phyloP scores from a whole-genome alignment of 2,329 filamentous ascomycete species.

The Nigrospora oryzae region DNA sequence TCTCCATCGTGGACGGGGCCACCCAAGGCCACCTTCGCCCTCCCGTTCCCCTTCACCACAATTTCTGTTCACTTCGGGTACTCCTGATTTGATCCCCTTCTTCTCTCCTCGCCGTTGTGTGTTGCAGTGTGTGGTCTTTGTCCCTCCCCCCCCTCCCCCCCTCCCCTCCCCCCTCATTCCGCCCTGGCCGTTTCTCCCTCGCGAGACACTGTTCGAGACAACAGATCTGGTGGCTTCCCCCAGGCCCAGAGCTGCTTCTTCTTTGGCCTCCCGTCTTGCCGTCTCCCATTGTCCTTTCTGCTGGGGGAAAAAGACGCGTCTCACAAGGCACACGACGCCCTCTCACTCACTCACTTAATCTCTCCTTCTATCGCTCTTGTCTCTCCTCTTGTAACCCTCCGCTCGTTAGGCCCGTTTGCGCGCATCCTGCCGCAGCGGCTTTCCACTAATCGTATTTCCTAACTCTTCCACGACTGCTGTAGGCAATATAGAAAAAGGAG shows the following conservation, averaged over 20 bases:
- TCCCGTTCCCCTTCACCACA: too few relatives aligned
- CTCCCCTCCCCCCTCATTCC: constrained; percentile 9
- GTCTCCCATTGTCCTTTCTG: constrained; percentile 5
- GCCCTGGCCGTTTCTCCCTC: constrained; percentile 10
- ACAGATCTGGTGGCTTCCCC: background rate
- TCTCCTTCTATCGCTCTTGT: constrained; percentile 4
- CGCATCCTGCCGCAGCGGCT: background rate
- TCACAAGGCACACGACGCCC: background rate
- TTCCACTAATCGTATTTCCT: too few relatives aligned
- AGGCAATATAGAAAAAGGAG: too few relatives aligned
- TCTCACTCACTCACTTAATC: constrained; percentile 9
- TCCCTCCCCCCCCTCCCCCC: constrained; percentile 5
- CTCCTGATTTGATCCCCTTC: too few relatives aligned
- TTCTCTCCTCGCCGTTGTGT: background rate
- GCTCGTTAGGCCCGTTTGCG: background rate
- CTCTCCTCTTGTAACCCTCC: background rate
- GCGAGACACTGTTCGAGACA: constrained; percentile 13
- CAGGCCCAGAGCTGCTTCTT: background rate
- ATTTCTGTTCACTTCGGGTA: too few relatives aligned
- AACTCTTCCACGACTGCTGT: too few relatives aligned
- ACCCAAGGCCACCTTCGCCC: too few relatives aligned
- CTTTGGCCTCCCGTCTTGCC: constrained; percentile 6
- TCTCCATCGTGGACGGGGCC: background rate
- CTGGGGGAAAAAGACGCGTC: constrained; percentile 4
- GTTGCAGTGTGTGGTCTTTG: background rate